phyloP scores from a whole-genome alignment of 2,329 filamentous ascomycete species.

The Graphiopsis chlorocephala region DNA sequence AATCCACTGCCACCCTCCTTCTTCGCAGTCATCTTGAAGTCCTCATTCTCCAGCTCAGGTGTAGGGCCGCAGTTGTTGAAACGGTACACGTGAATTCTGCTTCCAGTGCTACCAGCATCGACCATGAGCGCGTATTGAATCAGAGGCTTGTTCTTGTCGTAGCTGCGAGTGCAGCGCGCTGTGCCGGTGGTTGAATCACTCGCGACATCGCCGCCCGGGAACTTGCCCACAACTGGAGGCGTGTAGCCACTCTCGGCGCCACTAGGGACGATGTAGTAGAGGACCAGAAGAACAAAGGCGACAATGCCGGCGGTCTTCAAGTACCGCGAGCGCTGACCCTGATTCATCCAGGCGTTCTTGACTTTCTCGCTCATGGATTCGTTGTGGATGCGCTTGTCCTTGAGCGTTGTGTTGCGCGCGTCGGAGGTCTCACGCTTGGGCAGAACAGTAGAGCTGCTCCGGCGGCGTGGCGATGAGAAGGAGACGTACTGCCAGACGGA shows the following conservation, averaged over 20 bases:
- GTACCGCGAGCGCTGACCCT: constrained; percentile 59
- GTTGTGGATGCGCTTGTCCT: constrained; percentile 33
- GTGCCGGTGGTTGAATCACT: constrained; percentile 62
- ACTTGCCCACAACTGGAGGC: constrained; percentile 18
- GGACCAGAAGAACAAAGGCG: constrained; percentile 55
- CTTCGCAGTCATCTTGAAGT: constrained; percentile 92
- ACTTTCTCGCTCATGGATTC: constrained; percentile 34
- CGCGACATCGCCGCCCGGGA: constrained; percentile 39
- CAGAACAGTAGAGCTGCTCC: constrained; percentile 14
- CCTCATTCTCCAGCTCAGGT: constrained; percentile 89
- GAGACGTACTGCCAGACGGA: constrained; percentile 9
- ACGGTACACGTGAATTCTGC: constrained; percentile 95
- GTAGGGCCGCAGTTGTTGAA: constrained; percentile 98
- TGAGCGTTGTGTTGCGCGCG: neutral
- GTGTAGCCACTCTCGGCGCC: constrained; percentile 6
- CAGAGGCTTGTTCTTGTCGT: constrained; percentile 84
- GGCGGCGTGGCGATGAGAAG: constrained; percentile 13
- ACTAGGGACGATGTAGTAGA: constrained; percentile 54
- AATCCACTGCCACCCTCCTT: constrained; percentile 73
- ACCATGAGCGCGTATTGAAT: constrained; percentile 99
- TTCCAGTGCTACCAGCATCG: constrained; percentile 95
- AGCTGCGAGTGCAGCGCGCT: constrained; percentile 76
- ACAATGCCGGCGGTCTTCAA: constrained; percentile 62
- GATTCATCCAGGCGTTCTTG: constrained; percentile 56
- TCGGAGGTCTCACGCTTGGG: constrained; percentile 7